phyloP scores from a whole-genome alignment of 2,329 filamentous ascomycete species.

The Sporothrix schenckii region DNA sequence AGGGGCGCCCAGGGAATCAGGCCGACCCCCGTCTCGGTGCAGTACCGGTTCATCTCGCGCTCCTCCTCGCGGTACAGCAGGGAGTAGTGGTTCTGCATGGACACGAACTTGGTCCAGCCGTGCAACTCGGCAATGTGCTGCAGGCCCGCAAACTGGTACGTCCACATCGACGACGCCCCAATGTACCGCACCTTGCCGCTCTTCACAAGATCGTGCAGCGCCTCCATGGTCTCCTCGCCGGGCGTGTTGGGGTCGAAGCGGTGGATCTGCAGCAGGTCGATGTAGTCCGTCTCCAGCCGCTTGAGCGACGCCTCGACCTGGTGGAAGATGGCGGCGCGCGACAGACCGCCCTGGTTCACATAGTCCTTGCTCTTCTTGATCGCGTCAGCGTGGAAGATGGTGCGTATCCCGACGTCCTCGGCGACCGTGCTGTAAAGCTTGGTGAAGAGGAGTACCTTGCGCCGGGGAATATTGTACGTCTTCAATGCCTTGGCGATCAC shows the following conservation, averaged over 20 bases:
- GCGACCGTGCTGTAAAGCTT: conserved; percentile 58
- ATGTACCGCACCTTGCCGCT: conserved; percentile 56
- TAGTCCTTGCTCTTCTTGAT: conserved; percentile 40
- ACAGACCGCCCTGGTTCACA: conserved; percentile 49
- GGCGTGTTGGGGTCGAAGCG: conserved; percentile 54
- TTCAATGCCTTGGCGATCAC: conserved; percentile 62
- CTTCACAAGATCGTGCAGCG: conserved; percentile 58
- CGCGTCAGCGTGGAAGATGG: conserved; percentile 27
- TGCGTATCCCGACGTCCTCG: conserved; percentile 46
- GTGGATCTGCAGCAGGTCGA: conserved; percentile 64
- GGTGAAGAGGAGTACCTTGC: conserved; percentile 61
- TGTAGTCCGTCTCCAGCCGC: conserved; percentile 55
- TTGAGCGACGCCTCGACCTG: conserved; percentile 62
- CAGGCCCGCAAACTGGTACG: conserved; percentile 51
- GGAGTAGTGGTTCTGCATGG: conserved; percentile 59
- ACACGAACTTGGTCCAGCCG: conserved; percentile 58
- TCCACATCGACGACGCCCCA: conserved; percentile 50
- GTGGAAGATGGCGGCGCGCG: conserved; percentile 65
- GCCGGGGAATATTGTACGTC: conserved; percentile 58
- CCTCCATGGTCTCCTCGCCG: conserved; percentile 60
- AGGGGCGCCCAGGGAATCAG: conserved; percentile 47
- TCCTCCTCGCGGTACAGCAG: conserved; percentile 60
- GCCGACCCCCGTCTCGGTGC: conserved; percentile 42
- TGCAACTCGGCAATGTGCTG: conserved; percentile 55
- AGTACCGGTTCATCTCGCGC: conserved; percentile 46